These are phyloP conservation scores for Lentinula aciculospora DNA, from an alignment of 768 basidiomycete species.

Conservation along the genomic window DNA sequence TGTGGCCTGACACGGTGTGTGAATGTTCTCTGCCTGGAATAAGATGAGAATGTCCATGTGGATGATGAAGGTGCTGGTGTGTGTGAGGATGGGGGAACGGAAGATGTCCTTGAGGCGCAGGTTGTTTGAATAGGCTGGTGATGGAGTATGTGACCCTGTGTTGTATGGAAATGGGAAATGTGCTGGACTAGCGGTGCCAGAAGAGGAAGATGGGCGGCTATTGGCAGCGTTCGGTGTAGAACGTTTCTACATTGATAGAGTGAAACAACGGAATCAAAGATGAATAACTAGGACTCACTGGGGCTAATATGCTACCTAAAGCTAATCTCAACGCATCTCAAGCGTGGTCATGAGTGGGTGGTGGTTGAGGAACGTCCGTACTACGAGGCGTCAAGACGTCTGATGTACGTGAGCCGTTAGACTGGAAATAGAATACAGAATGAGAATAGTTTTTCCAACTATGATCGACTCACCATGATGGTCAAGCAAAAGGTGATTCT, in stretches of 20 bases:
- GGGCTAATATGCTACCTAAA: no score
- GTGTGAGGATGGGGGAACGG: conserved; percentile 3
- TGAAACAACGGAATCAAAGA: background rate
- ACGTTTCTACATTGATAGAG: background rate
- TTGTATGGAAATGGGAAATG: background rate
- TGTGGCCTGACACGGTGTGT: background rate
- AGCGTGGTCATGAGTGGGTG: no score
- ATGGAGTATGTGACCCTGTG: background rate
- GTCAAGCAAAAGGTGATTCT: background rate
- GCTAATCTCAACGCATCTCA: no score
- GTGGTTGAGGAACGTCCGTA: background rate
- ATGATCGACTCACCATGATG: background rate
- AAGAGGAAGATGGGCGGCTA: background rate
- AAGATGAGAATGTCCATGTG: background rate
- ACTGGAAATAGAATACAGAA: background rate
- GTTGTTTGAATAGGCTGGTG: background rate
- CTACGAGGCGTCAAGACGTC: background rate
- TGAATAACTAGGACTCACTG: background rate
- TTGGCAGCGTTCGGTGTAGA: background rate
- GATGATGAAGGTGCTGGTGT: background rate
- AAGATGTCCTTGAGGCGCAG: background rate
- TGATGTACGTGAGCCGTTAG: background rate
- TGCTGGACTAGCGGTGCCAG: background rate
- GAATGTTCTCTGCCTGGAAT: background rate
- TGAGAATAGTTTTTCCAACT: background rate